A percentile compares a stretch with the other conserved stretches of the same genome.
phyloP scores from a whole-genome alignment of 139 green algal genomes.

The Edaphochlamys debaryana region DNA sequence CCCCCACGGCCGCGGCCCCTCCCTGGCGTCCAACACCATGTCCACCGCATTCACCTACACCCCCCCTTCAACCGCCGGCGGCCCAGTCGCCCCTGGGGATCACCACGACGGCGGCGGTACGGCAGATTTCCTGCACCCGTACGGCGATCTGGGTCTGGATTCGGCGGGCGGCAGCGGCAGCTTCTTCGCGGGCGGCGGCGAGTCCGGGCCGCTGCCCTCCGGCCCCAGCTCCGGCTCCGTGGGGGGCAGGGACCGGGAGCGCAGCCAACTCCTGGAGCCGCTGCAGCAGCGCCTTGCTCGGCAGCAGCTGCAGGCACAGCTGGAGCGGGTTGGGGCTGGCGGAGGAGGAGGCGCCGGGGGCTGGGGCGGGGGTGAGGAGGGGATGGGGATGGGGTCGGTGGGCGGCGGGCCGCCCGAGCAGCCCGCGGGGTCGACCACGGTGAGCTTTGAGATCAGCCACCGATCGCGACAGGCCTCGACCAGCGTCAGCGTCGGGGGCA shows the following conservation, averaged over 20 bases:
- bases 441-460: constrained; percentile 16
- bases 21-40: too few relatives aligned
- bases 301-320: not conserved
- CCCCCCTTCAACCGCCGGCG: not conserved
- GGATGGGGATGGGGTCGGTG: too few relatives aligned
- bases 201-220: not conserved
- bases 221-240: too few relatives aligned
- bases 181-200: not conserved
- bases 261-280: not conserved
- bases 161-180: not conserved
- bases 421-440: not conserved
- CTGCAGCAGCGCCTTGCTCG: not conserved
- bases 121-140: constrained; percentile 16
- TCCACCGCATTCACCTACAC: too few relatives aligned
- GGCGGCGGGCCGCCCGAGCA: not conserved
- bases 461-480: not conserved
- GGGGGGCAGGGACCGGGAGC: too few relatives aligned
- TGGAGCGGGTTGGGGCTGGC: not conserved
- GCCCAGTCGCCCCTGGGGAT: too few relatives aligned
- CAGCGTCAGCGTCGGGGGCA: too few relatives aligned
- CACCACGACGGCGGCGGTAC: too few relatives aligned
- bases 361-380: too few relatives aligned
- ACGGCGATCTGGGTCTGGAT: not conserved
- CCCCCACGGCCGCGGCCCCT: too few relatives aligned
- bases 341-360: not conserved